Evolutionary conservation across 192 early-diverging fungal species (phyloP), one percentile per base, ranked within the genome.

Genomic region (Coemansia sp.): DNA sequence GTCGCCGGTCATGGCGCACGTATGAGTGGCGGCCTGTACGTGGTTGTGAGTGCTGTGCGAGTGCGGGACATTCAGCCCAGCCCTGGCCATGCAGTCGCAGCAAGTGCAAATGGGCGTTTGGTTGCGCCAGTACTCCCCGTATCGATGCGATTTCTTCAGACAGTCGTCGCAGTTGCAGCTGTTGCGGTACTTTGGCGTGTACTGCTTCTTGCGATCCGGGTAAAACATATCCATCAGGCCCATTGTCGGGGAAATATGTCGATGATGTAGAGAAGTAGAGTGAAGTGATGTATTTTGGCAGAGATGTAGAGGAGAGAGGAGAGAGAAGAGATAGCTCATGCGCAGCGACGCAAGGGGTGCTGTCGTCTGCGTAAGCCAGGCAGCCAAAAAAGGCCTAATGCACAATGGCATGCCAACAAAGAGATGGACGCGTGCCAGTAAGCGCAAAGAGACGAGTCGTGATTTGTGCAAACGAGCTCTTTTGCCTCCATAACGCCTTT

Each of bases 71-170:
- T 63, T 62, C 35, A 61, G 68, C 9, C 74, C 74, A 4, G 74
- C 74, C 11, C 61, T 60, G 5, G 74, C 59, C 74, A 77, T 77
- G 53, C 74, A 77, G 58, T 77, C 74, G 61, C 74, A 77, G 58
- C 74, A 77, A 15, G 64, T 70, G 53, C 74, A 77, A 5, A 70
- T 34, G 9, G 74, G 74, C 11, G 74, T 77, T 29, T 64, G n/a
- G 58, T 70, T 56, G 4, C 74, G 48, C 74, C 74, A 77, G 37
- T 58, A 38, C 24, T 77, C 44, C 37, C 74, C 74, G 62, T 77
- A 77, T 9, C 29, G 58, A 33, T 67, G 65, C 15, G 44, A 5
- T 4, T 65, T 55, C 0, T 44, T 19, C 3, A 71, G 19, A 46
- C 74, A 77, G 27, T 71, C 68, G 57, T 60, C 53, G 61, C 74